These are phyloP conservation scores for Pyrenula massariospora DNA, from an alignment of 495 filamentous ascomycete species.

Conservation along the genomic window DNA sequence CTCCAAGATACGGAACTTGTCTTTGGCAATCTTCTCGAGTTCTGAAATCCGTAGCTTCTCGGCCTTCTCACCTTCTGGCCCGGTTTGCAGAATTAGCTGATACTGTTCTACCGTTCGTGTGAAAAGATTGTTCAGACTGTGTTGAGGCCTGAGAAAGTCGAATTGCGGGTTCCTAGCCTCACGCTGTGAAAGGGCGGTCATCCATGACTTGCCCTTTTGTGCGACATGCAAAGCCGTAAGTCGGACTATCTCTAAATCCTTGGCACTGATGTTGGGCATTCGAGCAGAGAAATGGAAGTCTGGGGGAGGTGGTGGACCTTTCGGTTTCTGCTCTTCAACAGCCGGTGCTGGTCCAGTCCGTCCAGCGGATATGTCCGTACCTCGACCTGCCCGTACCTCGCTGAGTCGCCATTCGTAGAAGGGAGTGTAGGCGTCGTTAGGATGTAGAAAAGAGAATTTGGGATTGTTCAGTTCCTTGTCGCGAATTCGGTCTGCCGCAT, in stretches of 20 bases:
- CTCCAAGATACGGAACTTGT: constrained; percentile 70
- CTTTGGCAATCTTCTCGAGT: constrained; percentile 61
- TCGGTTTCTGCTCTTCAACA: constrained; percentile 51
- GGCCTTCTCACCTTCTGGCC: constrained; percentile 49
- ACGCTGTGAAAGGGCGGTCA: constrained; percentile 76
- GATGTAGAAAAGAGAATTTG: constrained; percentile 79
- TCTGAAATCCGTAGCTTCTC: constrained; percentile 61
- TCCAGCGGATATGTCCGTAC: constrained; percentile 69
- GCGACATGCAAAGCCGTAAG: constrained; percentile 86
- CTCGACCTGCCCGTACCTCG: constrained; percentile 74
- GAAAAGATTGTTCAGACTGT: constrained; percentile 93
- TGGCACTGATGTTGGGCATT: constrained; percentile 93
- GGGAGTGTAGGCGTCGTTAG: constrained; percentile 72
- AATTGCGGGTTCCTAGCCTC: constrained; percentile 92
- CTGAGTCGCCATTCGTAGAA: constrained; percentile 85
- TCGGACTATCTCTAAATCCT: constrained; percentile 87
- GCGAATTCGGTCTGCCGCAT: constrained; percentile 55
- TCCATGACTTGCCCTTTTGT: constrained; percentile 78
- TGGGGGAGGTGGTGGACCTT: constrained; percentile 78
- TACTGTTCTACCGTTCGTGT: constrained; percentile 87
- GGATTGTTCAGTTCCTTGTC: constrained; percentile 77
- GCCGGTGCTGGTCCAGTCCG: constrained; percentile 50
- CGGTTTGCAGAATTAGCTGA: constrained; percentile 59
- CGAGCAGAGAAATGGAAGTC: constrained; percentile 89
- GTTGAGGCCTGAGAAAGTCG: constrained; percentile 90